These are phyloP conservation scores for Marchantia polymorpha DNA, from an alignment of 225 moss, liverwort and hornwort genomes.

Conservation along the genomic window DNA sequence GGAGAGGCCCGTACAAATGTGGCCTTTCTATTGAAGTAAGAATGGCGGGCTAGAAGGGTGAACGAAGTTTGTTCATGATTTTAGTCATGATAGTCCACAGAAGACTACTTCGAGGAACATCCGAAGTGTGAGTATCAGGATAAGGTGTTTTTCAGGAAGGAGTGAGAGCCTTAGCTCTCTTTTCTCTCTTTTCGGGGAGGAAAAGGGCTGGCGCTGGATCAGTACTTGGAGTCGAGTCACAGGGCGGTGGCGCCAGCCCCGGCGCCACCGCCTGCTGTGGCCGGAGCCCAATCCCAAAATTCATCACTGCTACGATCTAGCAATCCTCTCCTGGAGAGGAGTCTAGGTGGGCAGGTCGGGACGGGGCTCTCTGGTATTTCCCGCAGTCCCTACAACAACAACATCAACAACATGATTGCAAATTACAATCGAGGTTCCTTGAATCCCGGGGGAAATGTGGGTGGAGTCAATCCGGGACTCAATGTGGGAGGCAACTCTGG, in stretches of 20 bases:
- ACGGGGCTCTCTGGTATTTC: slow-evolving; percentile 31
- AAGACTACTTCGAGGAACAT: slow-evolving; percentile 15
- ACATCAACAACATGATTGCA: slow-evolving; percentile 41
- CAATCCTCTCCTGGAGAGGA: slow-evolving; percentile 32
- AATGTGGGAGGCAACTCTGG: slow-evolving; percentile 39
- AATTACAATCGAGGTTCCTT: slow-evolving; percentile 33
- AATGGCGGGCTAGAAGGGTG: slow-evolving; percentile 21
- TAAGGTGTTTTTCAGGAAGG: slow-evolving; percentile 8
- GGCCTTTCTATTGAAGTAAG: slow-evolving; percentile 23
- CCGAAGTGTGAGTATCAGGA: slow-evolving; percentile 6
- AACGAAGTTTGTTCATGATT: slow-evolving; percentile 1
- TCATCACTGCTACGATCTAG: slow-evolving; percentile 46
- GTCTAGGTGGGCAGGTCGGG: slow-evolving; percentile 36
- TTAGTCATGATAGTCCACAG: slow-evolving; percentile 27
- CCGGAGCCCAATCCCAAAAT: slow-evolving; percentile 38
- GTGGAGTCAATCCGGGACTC: slow-evolving; percentile 24
- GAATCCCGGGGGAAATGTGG: slow-evolving; percentile 27
- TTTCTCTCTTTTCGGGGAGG: slow-evolving; percentile 28
- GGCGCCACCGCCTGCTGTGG: slow-evolving; percentile 57
- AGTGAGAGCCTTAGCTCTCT: slow-evolving; percentile 26
- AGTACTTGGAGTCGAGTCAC: slow-evolving; percentile 54
- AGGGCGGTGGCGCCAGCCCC: slow-evolving; percentile 55
- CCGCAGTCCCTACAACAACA: slow-evolving; percentile 37
- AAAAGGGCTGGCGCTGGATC: slow-evolving; percentile 59
- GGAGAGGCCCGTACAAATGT: slow-evolving; percentile 21